Evolutionary conservation across 2,329 filamentous ascomycete genomes (phyloP).

Genomic region (Fusarium keratoplasticum): DNA sequence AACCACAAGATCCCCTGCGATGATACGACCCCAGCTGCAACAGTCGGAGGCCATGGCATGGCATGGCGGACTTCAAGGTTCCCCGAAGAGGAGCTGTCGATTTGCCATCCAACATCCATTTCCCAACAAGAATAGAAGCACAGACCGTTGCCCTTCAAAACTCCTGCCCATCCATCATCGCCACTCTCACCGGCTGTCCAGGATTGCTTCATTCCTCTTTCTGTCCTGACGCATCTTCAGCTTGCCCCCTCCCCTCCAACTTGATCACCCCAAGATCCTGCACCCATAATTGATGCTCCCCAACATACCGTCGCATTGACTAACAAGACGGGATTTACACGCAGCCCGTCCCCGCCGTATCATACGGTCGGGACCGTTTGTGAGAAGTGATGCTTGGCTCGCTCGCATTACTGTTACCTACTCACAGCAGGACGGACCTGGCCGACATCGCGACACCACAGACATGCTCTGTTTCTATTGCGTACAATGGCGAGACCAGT

Average conservation of each 20-base stretch:
- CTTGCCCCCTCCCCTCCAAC: background rate
- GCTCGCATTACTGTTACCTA: background rate
- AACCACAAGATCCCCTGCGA: slow-evolving; percentile 22
- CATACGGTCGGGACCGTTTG: background rate
- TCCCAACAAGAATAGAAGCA: slow-evolving; percentile 17
- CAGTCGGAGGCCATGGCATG: background rate
- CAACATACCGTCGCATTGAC: slow-evolving; percentile 2
- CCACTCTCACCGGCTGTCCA: slow-evolving; percentile 16
- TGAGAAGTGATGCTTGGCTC: background rate
- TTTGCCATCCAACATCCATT: slow-evolving; percentile 16
- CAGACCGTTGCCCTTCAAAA: background rate
- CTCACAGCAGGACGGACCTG: slow-evolving; percentile 9
- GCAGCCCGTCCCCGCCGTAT: background rate
- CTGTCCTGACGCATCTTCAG: slow-evolving; percentile 2
- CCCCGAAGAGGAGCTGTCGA: background rate
- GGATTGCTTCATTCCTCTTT: background rate
- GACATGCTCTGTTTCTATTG: background rate
- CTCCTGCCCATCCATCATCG: slow-evolving; percentile 7
- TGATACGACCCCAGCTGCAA: slow-evolving; percentile 8
- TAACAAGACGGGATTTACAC: background rate
- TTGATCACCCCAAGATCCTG: background rate
- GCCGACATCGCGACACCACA: slow-evolving; percentile 13
- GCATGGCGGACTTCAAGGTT: background rate
- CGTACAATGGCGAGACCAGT: slow-evolving; percentile 2
- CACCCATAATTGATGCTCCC: background rate